Conservation (phyloP, 768 basidiomycete genomes). For the Phanerochaete carnosa region DNA sequence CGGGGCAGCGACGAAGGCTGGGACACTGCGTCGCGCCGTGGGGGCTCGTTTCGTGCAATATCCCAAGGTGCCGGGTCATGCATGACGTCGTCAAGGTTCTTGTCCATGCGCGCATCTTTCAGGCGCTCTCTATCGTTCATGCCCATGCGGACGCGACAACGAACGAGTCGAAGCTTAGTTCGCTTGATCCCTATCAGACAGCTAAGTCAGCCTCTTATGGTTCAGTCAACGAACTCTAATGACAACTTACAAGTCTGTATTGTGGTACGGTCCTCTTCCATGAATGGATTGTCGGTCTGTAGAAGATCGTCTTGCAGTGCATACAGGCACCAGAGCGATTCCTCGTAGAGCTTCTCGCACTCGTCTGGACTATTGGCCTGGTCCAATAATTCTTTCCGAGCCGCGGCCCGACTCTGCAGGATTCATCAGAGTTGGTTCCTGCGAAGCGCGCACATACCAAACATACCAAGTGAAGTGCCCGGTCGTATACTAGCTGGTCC, state of each 20-base stretch:
- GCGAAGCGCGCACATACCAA: neutral
- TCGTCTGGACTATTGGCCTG: slow-evolving; percentile 72
- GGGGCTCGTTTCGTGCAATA: neutral
- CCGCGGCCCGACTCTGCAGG: slow-evolving; percentile 84
- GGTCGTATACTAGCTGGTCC: slow-evolving; percentile 91
- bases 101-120: slow-evolving; percentile 73
- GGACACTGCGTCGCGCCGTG: neutral
- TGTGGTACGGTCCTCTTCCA: slow-evolving; percentile 78
- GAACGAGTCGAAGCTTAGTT: slow-evolving; percentile 78
- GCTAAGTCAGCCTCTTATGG: neutral
- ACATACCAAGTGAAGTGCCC: slow-evolving; percentile 80
- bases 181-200: slow-evolving; percentile 68
- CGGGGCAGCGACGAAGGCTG: neutral
- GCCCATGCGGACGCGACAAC: slow-evolving; percentile 71
- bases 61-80: slow-evolving; percentile 63
- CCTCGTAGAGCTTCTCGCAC: slow-evolving; percentile 93
- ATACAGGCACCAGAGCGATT: slow-evolving; percentile 91
- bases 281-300: slow-evolving; percentile 78
- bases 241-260: slow-evolving; percentile 65
- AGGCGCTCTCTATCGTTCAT: slow-evolving; percentile 74
- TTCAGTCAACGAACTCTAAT: neutral
- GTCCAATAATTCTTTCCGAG: slow-evolving; percentile 85
- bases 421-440: neutral
- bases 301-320: slow-evolving; percentile 87
- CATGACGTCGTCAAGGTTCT: slow-evolving; percentile 73